A percentile compares a stretch with the other conserved stretches of the same genome.
Conservation (phyloP, 2,329 filamentous ascomycete species). For the Alternaria longipes region DNA sequence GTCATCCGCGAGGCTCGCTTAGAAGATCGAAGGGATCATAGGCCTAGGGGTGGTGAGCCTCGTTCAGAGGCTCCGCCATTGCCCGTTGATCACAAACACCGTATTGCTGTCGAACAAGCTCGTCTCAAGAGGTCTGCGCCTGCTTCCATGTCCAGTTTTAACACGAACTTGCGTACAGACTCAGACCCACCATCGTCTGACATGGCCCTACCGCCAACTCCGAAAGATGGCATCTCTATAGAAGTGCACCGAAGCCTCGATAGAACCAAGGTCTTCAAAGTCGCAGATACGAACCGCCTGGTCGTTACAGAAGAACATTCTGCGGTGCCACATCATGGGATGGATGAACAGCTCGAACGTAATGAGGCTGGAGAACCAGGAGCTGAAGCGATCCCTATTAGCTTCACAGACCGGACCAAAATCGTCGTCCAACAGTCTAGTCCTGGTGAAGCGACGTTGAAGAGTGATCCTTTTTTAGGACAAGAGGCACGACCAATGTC, state of each 20-base stretch:
- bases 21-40: constrained; percentile 2
- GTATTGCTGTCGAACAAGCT: constrained; percentile 31
- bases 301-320: constrained; percentile 32
- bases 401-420: constrained; percentile 55
- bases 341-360: constrained; percentile 50
- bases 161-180: constrained; percentile 48
- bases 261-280: constrained; percentile 36
- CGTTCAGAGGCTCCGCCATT: constrained; percentile 34
- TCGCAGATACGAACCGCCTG: constrained; percentile 36
- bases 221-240: constrained; percentile 49
- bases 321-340: constrained; percentile 47
- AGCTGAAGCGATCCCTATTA: constrained; percentile 38
- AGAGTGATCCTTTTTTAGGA: constrained; percentile 15
- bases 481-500: constrained; percentile 11
- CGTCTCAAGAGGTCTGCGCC: constrained; percentile 32
- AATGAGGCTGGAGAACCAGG: constrained; percentile 27
- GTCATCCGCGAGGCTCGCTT: constrained; percentile 1
- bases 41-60: constrained; percentile 4
- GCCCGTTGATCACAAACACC: constrained; percentile 33
- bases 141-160: constrained; percentile 43
- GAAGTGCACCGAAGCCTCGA: constrained; percentile 40
- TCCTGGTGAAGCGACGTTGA: constrained; percentile 18
- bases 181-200: constrained; percentile 56
- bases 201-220: constrained; percentile 55
- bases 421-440: constrained; percentile 53